phyloP scores from a whole-genome alignment of 2,329 filamentous ascomycete species.

The Sclerotinia subarctica region DNA sequence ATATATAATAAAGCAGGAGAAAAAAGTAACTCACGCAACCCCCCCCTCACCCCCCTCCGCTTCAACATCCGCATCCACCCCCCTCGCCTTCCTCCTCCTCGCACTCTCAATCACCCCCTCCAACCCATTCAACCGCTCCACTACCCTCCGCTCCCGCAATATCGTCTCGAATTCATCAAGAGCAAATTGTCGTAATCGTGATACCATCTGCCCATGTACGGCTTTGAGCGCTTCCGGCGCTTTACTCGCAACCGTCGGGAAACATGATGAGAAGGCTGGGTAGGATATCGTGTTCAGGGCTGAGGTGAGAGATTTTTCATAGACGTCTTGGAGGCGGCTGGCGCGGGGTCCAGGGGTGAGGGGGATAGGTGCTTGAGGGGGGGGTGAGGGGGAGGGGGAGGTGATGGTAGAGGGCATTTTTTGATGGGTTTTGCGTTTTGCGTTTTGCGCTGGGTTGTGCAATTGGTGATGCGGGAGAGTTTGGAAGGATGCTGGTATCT shows the following conservation, averaged over 20 bases:
- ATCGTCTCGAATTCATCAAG: conserved; percentile 58
- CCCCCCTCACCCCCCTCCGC: background rate
- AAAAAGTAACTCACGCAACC: conserved; percentile 1
- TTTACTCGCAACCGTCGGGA: conserved; percentile 54
- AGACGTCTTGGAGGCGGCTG: conserved; percentile 51
- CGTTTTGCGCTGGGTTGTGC: background rate
- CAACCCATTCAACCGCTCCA: conserved; percentile 57
- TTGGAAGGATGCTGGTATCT: background rate
- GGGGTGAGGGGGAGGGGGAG: conserved; percentile 19
- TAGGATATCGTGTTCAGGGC: conserved; percentile 55
- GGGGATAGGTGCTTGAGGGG: conserved; percentile 27
- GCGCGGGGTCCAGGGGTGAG: conserved; percentile 56
- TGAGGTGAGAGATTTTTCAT: conserved; percentile 49
- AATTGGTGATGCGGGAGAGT: background rate
- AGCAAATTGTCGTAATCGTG: conserved; percentile 52
- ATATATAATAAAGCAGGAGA: too few relatives aligned
- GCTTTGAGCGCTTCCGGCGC: conserved; percentile 51
- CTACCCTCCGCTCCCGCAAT: conserved; percentile 49
- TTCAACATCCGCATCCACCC: conserved; percentile 21
- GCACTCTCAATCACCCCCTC: conserved; percentile 55
- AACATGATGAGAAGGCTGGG: conserved; percentile 58
- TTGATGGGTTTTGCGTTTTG: background rate
- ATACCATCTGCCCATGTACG: conserved; percentile 58
- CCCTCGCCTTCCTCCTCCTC: conserved; percentile 25
- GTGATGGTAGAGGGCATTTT: background rate